Conservation (phyloP, 352 stramenopile genomes). For the Phytopythium boreale region DNA sequence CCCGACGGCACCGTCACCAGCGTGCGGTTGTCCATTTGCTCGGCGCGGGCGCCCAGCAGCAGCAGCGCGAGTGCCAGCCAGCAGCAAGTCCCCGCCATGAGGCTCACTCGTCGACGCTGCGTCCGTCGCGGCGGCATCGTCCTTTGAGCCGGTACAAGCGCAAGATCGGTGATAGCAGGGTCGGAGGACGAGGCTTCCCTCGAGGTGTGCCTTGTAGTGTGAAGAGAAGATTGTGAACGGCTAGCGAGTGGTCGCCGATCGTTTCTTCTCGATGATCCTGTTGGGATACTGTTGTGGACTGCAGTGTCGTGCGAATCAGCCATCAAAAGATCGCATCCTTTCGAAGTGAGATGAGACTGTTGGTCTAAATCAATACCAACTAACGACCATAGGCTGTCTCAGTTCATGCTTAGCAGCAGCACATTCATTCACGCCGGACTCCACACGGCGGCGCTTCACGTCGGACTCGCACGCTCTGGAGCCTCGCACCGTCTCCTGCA, state of each 20-base stretch:
- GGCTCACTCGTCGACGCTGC: not conserved
- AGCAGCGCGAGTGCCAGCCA: slow-evolving; percentile 8
- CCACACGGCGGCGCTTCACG: not conserved
- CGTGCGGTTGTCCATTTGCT: slow-evolving; percentile 11
- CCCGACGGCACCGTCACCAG: slow-evolving; percentile 53
- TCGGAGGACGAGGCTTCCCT: too few relatives aligned
- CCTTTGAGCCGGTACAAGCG: not conserved
- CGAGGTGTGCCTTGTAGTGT: too few relatives aligned
- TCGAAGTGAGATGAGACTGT: not conserved
- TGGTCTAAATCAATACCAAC: not conserved
- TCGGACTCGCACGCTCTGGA: not conserved
- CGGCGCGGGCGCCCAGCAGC: not conserved
- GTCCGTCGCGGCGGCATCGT: not conserved
- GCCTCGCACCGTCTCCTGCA: not conserved
- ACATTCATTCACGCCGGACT: not conserved
- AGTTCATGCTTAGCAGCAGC: too few relatives aligned
- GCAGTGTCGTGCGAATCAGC: too few relatives aligned
- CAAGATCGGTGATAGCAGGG: not conserved
- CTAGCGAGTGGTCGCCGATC: not conserved
- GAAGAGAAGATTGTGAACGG: not conserved
- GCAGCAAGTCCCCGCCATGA: not conserved
- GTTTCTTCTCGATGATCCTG: not conserved
- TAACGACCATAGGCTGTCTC: too few relatives aligned
- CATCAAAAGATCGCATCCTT: not conserved
- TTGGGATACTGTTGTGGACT: too few relatives aligned